Base-by-base conservation (phyloP, 768 basidiomycete genomes). In the Pilatotrama ljubarskyi region DNA sequence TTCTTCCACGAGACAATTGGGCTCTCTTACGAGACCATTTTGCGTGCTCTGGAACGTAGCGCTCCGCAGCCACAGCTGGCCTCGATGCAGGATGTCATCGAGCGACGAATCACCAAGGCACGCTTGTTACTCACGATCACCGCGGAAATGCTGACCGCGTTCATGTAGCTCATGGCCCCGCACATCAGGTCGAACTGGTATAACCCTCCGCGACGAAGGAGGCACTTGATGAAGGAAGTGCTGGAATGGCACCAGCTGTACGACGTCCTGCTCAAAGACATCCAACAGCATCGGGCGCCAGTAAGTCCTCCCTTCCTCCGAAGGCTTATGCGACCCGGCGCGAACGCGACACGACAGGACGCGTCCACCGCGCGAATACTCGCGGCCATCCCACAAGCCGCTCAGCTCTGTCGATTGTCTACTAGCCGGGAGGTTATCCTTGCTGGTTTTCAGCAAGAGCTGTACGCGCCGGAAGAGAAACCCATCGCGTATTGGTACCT, bases 401-500 rank as follows among this genome's bases (percentile, higher is more conserved):
- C 84, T 3, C 73, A 86, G 4, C 55, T 82, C n/a, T 85, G 84
- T 79, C 80, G 90, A 43, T 71, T 91, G 17, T 74, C 80, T 5
- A 73, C 80, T 10, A 77, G 90, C 3, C 80, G 84, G 38, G 90
- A 93, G 63, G 77, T 94, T 14, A 71, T 92, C 5, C 75, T 87
- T 43, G 86, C 90, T 1, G 92, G 89, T 2, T 88, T 90, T 62
- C 90, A 93, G 70, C 72, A 92, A 20, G 87, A 90, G 44, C 71
- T 94, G 7, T 91, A 92, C 66, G 77, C 82, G 20, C 71, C 78
- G 0, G 82, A 88, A 42, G 92, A 94, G 67, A 81, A 76, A 35
- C 76, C 87, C 0, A 83, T 91, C 61, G 87, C 90, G 2, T 92
- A 93, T 72, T 92, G 90, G 87, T 90, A 90, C 66, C 74, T 77